phyloP scores from a whole-genome alignment of 768 basidiomycete genomes.

The Leccinum ochraceum region DNA sequence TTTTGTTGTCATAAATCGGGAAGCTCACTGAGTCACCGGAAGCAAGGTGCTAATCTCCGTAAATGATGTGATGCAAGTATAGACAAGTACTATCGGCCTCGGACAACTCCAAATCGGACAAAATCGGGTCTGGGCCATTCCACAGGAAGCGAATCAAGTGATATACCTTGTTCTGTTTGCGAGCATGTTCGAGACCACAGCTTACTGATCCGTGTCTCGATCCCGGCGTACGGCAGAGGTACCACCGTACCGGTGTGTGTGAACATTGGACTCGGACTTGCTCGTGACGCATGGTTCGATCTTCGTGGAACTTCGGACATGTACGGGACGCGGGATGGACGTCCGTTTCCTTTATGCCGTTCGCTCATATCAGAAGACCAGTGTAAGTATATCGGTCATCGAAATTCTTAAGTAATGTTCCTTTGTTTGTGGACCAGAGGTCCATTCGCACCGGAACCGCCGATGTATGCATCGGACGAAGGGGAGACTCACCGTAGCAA shows the following conservation, averaged over 20 bases:
- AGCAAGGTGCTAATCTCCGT: neutral
- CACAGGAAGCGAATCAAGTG: constrained; percentile 9
- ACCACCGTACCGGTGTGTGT: neutral
- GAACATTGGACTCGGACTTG: neutral
- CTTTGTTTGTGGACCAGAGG: neutral
- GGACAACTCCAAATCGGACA: neutral
- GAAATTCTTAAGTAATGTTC: no score
- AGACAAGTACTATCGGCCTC: neutral
- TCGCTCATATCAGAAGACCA: neutral
- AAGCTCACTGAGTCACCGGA: neutral
- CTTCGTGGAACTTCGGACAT: neutral
- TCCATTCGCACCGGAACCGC: neutral
- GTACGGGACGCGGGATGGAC: neutral
- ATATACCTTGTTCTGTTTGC: constrained; percentile 7
- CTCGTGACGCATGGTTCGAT: neutral
- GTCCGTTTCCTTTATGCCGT: neutral
- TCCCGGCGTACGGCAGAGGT: neutral
- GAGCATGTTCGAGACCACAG: neutral
- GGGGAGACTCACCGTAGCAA: neutral
- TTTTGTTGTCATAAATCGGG: neutral
- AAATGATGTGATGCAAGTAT: neutral
- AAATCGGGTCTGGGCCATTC: constrained; percentile 1
- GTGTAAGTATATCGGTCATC: neutral
- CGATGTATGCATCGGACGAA: no score
- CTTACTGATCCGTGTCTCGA: neutral